Percentiles rank a stretch among this genome's conserved stretches.
phyloP scores from a whole-genome alignment of 371 early-diverging fungal genomes.

The Apophysomyces variabilis region DNA sequence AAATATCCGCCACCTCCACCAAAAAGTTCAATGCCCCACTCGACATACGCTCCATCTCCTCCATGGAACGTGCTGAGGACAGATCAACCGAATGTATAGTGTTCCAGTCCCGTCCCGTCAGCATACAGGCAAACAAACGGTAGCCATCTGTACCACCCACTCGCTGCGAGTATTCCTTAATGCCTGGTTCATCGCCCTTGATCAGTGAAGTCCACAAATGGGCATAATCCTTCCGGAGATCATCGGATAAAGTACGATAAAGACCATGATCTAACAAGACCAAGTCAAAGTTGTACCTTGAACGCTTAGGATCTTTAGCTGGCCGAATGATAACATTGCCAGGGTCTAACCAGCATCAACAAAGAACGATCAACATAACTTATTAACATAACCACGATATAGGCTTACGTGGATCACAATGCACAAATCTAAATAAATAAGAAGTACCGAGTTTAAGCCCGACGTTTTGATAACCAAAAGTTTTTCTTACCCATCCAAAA shows the following conservation, averaged over 20 bases:
- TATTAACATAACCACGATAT: not conserved
- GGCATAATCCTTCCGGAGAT: conserved; percentile 84
- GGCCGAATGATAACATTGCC: conserved; percentile 79
- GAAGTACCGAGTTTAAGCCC: not conserved
- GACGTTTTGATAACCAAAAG: too few species aligned
- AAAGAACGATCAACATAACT: too few species aligned
- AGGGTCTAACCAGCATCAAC: conserved; percentile 46
- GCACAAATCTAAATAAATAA: conserved; percentile 56
- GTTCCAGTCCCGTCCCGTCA: conserved; percentile 89
- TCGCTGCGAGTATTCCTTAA: conserved; percentile 58
- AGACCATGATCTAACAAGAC: conserved; percentile 94
- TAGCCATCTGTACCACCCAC: conserved; percentile 81
- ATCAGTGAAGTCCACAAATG: conserved; percentile 88
- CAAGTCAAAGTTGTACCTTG: conserved; percentile 81
- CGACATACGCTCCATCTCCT: conserved; percentile 51
- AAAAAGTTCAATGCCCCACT: conserved; percentile 58
- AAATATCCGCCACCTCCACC: conserved; percentile 77
- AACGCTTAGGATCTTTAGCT: conserved; percentile 36
- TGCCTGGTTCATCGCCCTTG: conserved; percentile 73
- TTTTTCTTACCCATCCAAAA: conserved; percentile 67
- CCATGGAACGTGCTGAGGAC: conserved; percentile 39
- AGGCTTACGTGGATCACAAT: conserved; percentile 77
- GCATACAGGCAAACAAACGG: conserved; percentile 80
- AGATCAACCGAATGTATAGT: conserved; percentile 49
- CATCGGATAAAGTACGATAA: conserved; percentile 74